Conservation (phyloP, 495 filamentous ascomycete species). For the Neohortaea acidophila region DNA sequence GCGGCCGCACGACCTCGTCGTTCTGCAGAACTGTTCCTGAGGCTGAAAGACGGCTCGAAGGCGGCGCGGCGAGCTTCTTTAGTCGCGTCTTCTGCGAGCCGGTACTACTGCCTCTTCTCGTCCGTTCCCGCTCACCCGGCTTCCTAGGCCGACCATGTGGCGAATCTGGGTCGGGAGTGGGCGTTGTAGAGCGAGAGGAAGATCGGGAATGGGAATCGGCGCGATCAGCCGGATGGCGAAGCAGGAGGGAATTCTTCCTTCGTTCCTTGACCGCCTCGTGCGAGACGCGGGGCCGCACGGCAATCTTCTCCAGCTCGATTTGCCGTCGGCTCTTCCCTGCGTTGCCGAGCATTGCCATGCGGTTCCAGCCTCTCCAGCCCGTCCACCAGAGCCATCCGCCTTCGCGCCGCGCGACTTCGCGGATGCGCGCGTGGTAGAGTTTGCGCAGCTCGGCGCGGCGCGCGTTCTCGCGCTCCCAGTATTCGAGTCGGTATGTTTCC, state of each 20-base stretch:
- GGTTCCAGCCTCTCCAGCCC: constrained; percentile 50
- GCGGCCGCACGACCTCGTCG: neutral
- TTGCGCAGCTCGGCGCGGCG: constrained; percentile 56
- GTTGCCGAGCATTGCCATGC: no score
- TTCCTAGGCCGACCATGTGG: neutral
- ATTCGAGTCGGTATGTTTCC: constrained; percentile 83
- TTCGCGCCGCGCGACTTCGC: constrained; percentile 46
- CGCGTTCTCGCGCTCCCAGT: constrained; percentile 95
- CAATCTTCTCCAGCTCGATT: constrained; percentile 24
- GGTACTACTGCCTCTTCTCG: constrained; percentile 5
- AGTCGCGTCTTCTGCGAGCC: neutral
- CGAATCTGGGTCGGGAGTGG: constrained; percentile 3
- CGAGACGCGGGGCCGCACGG: constrained; percentile 5
- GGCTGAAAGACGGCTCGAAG: constrained; percentile 5
- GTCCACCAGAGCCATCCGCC: constrained; percentile 75
- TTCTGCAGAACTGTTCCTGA: constrained; percentile 6
- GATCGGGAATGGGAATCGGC: constrained; percentile 7
- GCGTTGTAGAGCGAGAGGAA: constrained; percentile 9
- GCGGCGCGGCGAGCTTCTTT: neutral
- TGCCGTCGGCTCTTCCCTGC: constrained; percentile 7
- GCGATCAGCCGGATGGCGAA: no score
- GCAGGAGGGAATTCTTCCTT: neutral
- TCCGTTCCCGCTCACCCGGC: neutral
- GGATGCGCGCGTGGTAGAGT: constrained; percentile 48
- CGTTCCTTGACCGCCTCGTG: constrained; percentile 1